Base-by-base conservation (phyloP, 1,284 basidiomycete genomes). In the Cryptococcus jaspeensis region DNA sequence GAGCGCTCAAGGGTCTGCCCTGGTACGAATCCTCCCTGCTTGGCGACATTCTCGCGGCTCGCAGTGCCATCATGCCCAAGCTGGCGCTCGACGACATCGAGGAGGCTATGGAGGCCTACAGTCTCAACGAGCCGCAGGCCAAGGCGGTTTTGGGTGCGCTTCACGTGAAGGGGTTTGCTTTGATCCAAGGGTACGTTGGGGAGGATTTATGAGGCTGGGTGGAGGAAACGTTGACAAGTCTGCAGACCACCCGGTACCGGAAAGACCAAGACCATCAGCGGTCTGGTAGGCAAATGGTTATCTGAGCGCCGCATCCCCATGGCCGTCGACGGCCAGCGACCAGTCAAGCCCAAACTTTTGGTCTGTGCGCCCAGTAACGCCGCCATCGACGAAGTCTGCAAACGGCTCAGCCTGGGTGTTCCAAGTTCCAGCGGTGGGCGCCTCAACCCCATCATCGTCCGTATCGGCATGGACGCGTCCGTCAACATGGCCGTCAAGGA, bases 351-450 rank as follows among this genome's bases (percentile, higher is more conserved):
- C 57, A 96, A 96, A 74, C 81, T 99, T 45, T 83, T 99, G 16
- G 82, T 99, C 28, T 99, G 96, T 71, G 96, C 96, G 0, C 96
- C 96, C 1, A 95, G 91, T 80, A 99, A 99, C 74, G 96, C 96
- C 15, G 96, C 96, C 41, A 95, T 99, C 51, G 94, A 99, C 72
- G 96, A 99, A 79, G 87, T 99, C 25, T 91, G 92, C 6, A 85
- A 85, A 69, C 87, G 96, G 54, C 79, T 98, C 41, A 90, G 89
- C 73, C 86, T 90, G 38, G 87, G 89, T 5, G 84, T 89, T 37
- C 82, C 85, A 37, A 81, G 84, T 20, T 75, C 84, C 11, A 80
- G 84, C 25, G 85, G 84, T 48, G 79, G 80, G 52, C 78, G 81
- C 7, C 77, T 84, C 20, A 71, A 80, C 16, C 84, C 89, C 25